A percentile compares a stretch with the other conserved stretches of the same genome.
These are phyloP conservation scores for Ogataea ramenticola DNA, from an alignment of 805 yeast species.

Conservation along the genomic window DNA sequence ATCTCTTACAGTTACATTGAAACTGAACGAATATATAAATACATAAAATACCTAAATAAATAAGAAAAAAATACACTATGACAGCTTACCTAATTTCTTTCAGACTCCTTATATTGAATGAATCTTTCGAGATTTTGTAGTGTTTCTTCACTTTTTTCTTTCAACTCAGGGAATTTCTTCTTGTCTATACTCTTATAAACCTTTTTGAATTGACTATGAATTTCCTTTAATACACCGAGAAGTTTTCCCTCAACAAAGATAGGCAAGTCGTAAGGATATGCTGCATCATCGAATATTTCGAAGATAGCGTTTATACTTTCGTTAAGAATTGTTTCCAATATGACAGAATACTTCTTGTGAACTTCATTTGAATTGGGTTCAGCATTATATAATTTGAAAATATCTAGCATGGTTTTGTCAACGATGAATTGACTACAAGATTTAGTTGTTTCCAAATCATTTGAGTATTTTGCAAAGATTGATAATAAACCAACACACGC, in stretches of 20 bases:
- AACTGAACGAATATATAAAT: too few species aligned
- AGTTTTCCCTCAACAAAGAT: conserved; percentile 55
- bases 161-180: conserved; percentile 48
- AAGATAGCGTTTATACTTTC: conserved; percentile 62
- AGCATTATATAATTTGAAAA: conserved; percentile 10
- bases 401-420: conserved; percentile 14
- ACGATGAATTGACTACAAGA: conserved; percentile 19
- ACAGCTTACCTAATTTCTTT: not conserved
- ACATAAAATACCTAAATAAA: too few species aligned
- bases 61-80: not conserved
- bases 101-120: conserved; percentile 54
- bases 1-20: too few species aligned
- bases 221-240: conserved; percentile 30
- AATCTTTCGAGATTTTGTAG: conserved; percentile 64
- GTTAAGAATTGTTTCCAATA: conserved; percentile 27
- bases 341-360: conserved; percentile 17
- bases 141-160: conserved; percentile 60
- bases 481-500: conserved; percentile 18
- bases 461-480: conserved; percentile 16
- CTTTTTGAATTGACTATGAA: conserved; percentile 41
- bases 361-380: conserved; percentile 9
- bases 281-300: conserved; percentile 75
- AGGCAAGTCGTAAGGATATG: conserved; percentile 56
- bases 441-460: conserved; percentile 10
- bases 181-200: conserved; percentile 61